These are phyloP conservation scores for Mycosarcoma mackinlayi DNA, from an alignment of 1,284 basidiomycete species.

Conservation along the genomic window DNA sequence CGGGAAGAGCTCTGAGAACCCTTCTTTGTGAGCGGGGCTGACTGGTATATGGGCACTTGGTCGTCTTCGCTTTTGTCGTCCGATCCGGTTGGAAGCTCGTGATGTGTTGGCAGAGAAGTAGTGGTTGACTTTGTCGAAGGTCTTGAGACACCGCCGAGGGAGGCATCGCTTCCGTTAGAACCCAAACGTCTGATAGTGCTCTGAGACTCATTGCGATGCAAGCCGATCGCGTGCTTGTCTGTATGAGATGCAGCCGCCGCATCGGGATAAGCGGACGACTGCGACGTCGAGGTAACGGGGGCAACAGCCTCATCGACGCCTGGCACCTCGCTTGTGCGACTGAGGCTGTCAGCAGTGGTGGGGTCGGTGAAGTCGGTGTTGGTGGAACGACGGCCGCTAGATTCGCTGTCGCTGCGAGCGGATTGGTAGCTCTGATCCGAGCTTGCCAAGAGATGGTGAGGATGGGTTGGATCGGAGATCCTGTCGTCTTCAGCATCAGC, in stretches of 20 bases:
- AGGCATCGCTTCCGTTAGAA: slow-evolving; percentile 57
- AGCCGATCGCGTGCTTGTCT: slow-evolving; percentile 24
- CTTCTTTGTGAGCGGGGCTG: slow-evolving; percentile 43
- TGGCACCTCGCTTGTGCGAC: slow-evolving; percentile 20
- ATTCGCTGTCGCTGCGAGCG: slow-evolving; percentile 57
- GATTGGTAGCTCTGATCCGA: slow-evolving; percentile 59
- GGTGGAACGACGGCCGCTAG: slow-evolving; percentile 55
- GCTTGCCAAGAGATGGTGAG: slow-evolving; percentile 38
- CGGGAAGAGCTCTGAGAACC: slow-evolving; percentile 49
- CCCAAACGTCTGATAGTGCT: slow-evolving; percentile 69
- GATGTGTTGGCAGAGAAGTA: slow-evolving; percentile 51
- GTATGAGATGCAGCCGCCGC: slow-evolving; percentile 9
- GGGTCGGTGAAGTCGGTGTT: slow-evolving; percentile 51
- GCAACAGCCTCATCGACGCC: slow-evolving; percentile 1
- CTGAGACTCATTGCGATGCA: slow-evolving; percentile 69
- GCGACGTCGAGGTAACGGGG: not conserved
- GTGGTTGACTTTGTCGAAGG: slow-evolving; percentile 30
- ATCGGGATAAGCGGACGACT: not conserved
- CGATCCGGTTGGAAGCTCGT: slow-evolving; percentile 33
- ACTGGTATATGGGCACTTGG: slow-evolving; percentile 23
- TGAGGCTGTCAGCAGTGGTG: slow-evolving; percentile 42
- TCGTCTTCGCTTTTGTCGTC: slow-evolving; percentile 18
- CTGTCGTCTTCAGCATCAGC: not conserved
- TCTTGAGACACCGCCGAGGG: slow-evolving; percentile 21
- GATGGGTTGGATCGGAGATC: slow-evolving; percentile 3